Evolutionary conservation across 495 filamentous ascomycete genomes (phyloP).

Genomic region (Hypoxylon subgilvum): DNA sequence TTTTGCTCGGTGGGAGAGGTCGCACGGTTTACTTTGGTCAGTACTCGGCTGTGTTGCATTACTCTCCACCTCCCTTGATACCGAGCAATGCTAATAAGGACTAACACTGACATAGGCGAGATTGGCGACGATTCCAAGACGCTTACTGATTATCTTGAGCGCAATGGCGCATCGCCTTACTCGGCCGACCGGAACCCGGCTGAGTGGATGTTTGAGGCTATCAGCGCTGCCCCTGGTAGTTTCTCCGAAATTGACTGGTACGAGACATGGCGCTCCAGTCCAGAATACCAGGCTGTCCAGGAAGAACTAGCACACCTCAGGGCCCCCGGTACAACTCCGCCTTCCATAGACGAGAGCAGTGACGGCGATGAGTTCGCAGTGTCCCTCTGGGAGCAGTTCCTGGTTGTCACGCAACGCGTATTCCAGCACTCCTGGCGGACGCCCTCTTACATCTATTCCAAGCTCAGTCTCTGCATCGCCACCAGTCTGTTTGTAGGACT

Average conservation of each 20-base stretch:
- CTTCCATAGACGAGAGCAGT: constrained; percentile 52
- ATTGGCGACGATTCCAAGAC: constrained; percentile 42
- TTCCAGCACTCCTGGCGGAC: constrained; percentile 91
- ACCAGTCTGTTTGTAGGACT: constrained; percentile 78
- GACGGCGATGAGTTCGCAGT: constrained; percentile 43
- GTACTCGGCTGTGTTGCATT: no score
- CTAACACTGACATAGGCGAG: constrained; percentile 34
- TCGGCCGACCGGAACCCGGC: constrained; percentile 61
- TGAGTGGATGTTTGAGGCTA: constrained; percentile 88
- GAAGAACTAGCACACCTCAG: constrained; percentile 59
- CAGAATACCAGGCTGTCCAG: constrained; percentile 69
- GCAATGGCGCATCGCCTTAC: constrained; percentile 56
- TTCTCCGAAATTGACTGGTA: constrained; percentile 78
- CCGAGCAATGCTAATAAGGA: no score
- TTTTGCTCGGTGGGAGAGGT: constrained; percentile 60
- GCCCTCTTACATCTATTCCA: constrained; percentile 82
- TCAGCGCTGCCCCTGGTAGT: constrained; percentile 83
- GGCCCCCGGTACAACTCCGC: not conserved
- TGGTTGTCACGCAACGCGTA: constrained; percentile 62
- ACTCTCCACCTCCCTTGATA: no score
- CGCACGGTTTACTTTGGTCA: constrained; percentile 60
- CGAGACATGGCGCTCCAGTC: constrained; percentile 74
- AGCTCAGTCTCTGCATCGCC: constrained; percentile 60
- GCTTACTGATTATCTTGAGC: constrained; percentile 54
- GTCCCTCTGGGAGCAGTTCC: constrained; percentile 61